A percentile compares a stretch with the other conserved stretches of the same genome.
phyloP scores from a whole-genome alignment of 2,329 filamentous ascomycete species.

The Simplicillium aogashimaense region DNA sequence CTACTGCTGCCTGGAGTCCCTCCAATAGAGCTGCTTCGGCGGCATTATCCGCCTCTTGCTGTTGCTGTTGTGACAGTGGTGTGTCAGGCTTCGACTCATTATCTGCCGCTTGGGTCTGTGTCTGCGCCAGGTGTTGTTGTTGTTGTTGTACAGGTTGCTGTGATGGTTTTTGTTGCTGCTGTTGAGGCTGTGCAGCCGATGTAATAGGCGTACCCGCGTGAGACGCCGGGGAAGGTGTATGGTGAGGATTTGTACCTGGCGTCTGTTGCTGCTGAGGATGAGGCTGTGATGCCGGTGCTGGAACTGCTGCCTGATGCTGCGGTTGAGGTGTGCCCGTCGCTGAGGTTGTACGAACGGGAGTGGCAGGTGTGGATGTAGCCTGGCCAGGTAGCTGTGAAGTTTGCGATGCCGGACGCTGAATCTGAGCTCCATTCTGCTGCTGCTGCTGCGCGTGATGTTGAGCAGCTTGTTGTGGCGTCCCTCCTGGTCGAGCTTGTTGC shows the following conservation, averaged over 20 bases:
- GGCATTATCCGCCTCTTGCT: not conserved
- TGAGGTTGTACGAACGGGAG: too few relatives aligned
- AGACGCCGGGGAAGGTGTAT: too few relatives aligned
- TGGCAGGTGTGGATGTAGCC: too few relatives aligned
- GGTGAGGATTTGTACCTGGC: not conserved
- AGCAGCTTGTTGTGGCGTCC: not conserved
- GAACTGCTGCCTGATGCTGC: conserved; percentile 2
- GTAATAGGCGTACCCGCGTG: conserved; percentile 10
- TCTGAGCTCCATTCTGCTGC: too few relatives aligned
- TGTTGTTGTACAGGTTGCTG: conserved; percentile 2
- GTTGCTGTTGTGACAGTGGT: conserved; percentile 1
- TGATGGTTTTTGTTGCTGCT: too few relatives aligned
- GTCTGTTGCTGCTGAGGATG: not conserved
- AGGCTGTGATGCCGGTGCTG: not conserved
- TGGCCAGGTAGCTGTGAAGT: too few relatives aligned
- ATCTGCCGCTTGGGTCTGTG: conserved; percentile 11
- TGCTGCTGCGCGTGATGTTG: not conserved
- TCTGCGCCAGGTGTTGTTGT: conserved; percentile 6
- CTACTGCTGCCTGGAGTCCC: not conserved
- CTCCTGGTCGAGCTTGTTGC: conserved; percentile 1
- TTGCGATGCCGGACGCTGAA: too few relatives aligned
- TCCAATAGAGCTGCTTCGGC: not conserved
- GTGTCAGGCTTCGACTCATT: conserved; percentile 8
- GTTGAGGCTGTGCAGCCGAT: conserved; percentile 5
- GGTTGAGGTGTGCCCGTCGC: too few relatives aligned